Evolutionary conservation across 2,329 filamentous ascomycete species (phyloP).

Genomic region (Hymenoscyphus fructigenus): DNA sequence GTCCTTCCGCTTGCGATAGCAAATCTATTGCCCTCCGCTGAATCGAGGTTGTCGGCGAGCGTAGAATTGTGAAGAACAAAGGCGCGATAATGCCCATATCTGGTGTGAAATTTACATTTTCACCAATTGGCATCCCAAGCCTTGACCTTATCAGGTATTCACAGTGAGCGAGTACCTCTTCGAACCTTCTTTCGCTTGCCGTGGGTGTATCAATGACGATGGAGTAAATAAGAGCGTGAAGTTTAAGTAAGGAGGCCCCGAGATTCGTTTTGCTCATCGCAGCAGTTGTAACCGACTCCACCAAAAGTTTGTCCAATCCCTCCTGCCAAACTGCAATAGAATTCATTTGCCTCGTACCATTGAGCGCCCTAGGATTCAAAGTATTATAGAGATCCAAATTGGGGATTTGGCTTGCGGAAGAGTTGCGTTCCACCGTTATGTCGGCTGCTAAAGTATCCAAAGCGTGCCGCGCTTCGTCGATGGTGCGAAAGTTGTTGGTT

Average conservation of each 20-base stretch:
- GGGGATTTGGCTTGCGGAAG: conserved; percentile 10
- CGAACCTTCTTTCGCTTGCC: conserved; percentile 21
- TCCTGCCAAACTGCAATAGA: conserved; percentile 24
- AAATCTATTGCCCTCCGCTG: conserved; percentile 26
- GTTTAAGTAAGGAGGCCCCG: conserved; percentile 47
- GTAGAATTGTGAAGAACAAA: conserved; percentile 28
- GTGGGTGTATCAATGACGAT: conserved; percentile 23
- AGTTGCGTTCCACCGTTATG: conserved; percentile 53
- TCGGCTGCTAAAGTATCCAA: conserved; percentile 56
- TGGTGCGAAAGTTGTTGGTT: conserved; percentile 42
- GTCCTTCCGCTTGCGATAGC: conserved; percentile 23
- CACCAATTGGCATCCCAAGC: conserved; percentile 2
- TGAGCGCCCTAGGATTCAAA: conserved; percentile 47
- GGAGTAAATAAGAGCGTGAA: conserved; percentile 27
- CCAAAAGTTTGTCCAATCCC: conserved; percentile 22
- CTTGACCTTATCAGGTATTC: conserved; percentile 20
- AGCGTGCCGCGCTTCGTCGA: conserved; percentile 55
- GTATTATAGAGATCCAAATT: conserved; percentile 33
- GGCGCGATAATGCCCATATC: conserved; percentile 31
- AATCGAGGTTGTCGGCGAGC: conserved; percentile 17
- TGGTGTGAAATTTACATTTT: conserved; percentile 22
- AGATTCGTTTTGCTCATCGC: conserved; percentile 51
- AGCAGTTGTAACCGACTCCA: conserved; percentile 21
- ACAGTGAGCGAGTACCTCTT: conserved; percentile 28
- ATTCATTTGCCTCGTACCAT: conserved; percentile 54